Percentiles rank a stretch among this genome's conserved stretches.
Conservation (phyloP, 2,329 filamentous ascomycete genomes). For the Colletotrichum spinosum region DNA sequence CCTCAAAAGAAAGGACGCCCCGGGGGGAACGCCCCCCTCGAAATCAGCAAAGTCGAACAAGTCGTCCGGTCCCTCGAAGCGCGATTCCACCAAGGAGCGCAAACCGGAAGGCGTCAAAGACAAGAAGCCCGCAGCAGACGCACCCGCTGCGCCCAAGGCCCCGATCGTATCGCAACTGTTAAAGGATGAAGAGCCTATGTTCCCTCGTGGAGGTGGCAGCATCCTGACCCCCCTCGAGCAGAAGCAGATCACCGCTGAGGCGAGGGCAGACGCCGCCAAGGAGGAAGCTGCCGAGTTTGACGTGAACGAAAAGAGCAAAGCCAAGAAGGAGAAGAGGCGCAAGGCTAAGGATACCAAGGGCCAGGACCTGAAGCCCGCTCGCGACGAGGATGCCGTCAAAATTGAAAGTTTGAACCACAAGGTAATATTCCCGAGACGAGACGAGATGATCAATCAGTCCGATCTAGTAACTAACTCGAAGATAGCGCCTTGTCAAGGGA, state of each 20-base stretch:
- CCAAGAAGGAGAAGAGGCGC: constrained; percentile 66
- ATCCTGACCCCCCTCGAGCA: constrained; percentile 93
- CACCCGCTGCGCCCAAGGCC: constrained; percentile 44
- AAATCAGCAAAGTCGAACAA: constrained; percentile 58
- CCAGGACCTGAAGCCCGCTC: constrained; percentile 56
- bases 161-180: constrained; percentile 57
- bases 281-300: constrained; percentile 74
- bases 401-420: constrained; percentile 93
- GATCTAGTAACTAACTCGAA: constrained; percentile 46
- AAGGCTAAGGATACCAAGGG: constrained; percentile 64
- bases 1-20: constrained; percentile 69
- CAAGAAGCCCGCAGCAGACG: constrained; percentile 45
- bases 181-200: constrained; percentile 87
- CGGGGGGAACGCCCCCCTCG: constrained; percentile 60
- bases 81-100: constrained; percentile 43
- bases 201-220: constrained; percentile 92
- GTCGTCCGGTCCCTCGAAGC: constrained; percentile 40
- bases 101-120: constrained; percentile 48
- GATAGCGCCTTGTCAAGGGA: constrained; percentile 83
- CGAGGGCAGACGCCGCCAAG: constrained; percentile 90
- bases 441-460: too few species aligned
- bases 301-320: constrained; percentile 58
- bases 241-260: constrained; percentile 95
- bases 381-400: constrained; percentile 70
- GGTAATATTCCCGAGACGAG: constrained; percentile 58